phyloP scores from a whole-genome alignment of 192 early-diverging fungal genomes.

The Coemansia sp. region DNA sequence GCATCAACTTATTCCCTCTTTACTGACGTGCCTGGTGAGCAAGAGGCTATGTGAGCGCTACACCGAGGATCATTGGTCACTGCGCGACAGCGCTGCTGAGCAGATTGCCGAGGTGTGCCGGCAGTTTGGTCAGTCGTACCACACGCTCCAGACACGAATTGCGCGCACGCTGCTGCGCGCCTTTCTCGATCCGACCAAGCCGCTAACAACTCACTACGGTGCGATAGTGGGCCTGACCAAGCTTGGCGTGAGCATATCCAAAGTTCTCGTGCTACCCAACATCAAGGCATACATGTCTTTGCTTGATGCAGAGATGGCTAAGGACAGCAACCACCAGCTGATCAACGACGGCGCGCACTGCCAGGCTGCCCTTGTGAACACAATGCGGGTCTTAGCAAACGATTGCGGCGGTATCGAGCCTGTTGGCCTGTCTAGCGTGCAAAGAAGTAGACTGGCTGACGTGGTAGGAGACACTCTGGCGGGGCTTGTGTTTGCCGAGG shows the following conservation, averaged over 20 bases:
- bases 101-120: slow-evolving; percentile 71
- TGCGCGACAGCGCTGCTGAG: slow-evolving; percentile 72
- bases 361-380: slow-evolving; percentile 23
- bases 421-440: slow-evolving; percentile 10
- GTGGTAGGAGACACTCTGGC: slow-evolving; percentile 37
- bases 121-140: slow-evolving; percentile 76
- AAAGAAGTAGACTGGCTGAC: slow-evolving; percentile 22
- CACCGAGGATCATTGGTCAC: slow-evolving; percentile 71
- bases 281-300: slow-evolving; percentile 61
- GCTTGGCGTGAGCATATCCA: slow-evolving; percentile 75
- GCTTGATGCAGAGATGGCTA: slow-evolving; percentile 45
- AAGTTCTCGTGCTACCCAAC: slow-evolving; percentile 71
- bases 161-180: slow-evolving; percentile 85
- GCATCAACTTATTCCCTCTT: slow-evolving; percentile 90
- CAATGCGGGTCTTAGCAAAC: slow-evolving; percentile 17
- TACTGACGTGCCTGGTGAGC: slow-evolving; percentile 89
- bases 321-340: slow-evolving; percentile 34
- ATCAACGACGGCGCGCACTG: slow-evolving; percentile 29
- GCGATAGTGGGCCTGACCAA: slow-evolving; percentile 73
- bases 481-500: slow-evolving; percentile 29
- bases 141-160: slow-evolving; percentile 82
- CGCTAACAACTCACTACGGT: slow-evolving; percentile 82
- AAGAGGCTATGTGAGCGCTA: slow-evolving; percentile 69
- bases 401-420: slow-evolving; percentile 8
- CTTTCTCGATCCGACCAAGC: slow-evolving; percentile 82